Evolutionary conservation across 768 basidiomycete genomes (phyloP).

Genomic region (Phlebiopsis gigantea): DNA sequence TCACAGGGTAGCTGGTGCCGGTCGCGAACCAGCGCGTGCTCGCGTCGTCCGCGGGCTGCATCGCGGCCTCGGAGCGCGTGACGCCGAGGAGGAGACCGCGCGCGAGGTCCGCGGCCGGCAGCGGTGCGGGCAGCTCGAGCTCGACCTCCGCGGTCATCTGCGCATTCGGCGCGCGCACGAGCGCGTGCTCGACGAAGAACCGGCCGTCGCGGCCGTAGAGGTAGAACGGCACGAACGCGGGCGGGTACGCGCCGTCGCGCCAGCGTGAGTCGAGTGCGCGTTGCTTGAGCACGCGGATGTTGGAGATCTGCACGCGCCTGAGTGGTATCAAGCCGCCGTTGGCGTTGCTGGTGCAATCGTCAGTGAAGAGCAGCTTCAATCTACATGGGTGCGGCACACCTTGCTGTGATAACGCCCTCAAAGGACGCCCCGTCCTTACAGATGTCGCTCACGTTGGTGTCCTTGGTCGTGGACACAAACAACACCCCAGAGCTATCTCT

Average conservation of each 20-base stretch:
- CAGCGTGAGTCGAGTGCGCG: conserved; percentile 24
- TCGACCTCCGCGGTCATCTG: conserved; percentile 18
- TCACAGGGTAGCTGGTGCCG: conserved; percentile 10
- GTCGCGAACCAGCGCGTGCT: conserved; percentile 10
- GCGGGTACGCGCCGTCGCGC: conserved; percentile 28
- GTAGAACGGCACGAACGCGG: conserved; percentile 32
- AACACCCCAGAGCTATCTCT: conserved; percentile 18
- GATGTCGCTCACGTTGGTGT: background rate
- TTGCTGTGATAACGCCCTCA: background rate
- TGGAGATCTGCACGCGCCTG: conserved; percentile 16
- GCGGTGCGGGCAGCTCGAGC: conserved; percentile 6
- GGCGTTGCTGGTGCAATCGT: background rate
- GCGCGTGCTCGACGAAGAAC: conserved; percentile 30
- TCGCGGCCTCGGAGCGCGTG: conserved; percentile 14
- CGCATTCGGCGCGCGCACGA: conserved; percentile 19
- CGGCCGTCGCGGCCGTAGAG: conserved; percentile 29
- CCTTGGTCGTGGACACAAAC: conserved; percentile 6
- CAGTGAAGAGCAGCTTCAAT: background rate
- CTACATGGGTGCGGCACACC: background rate
- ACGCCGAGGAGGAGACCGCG: conserved; percentile 14
- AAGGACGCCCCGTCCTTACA: conserved; percentile 12
- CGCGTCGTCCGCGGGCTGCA: conserved; percentile 14
- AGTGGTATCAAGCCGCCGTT: background rate
- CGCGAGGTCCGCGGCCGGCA: conserved; percentile 9
- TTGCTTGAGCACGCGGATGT: conserved; percentile 29